Base-by-base conservation (phyloP, 2,329 filamentous ascomycete species). In the Colletotrichum incanum region DNA sequence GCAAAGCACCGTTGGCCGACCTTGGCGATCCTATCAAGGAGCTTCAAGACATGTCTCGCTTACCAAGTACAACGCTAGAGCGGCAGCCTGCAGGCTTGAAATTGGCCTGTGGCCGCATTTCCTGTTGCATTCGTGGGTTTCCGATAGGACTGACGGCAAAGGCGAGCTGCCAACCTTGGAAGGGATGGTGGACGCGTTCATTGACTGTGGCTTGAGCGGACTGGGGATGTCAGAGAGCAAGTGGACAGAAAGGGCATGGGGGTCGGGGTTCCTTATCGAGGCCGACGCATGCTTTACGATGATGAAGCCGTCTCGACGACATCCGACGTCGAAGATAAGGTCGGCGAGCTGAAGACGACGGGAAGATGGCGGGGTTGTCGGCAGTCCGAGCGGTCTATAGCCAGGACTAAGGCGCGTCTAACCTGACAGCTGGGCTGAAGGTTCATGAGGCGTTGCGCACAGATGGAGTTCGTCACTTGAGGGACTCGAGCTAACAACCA, bases 11-110 rank as follows among this genome's bases (percentile, higher is more conserved):
- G 59, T 34, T 65, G 45, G 52, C 26, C 54, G 28, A 28, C 65
- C 70, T 69, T 72, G 65, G 50, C 62, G 43, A 43, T 63, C 71
- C 73, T 73, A 74, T 74, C 61, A 65, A 67, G 73, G 72, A 71
- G 67, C 64, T 68, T 72, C 54, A 43, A 73, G 67, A 68, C 72
- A 69, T 68, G 64, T 74, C 68, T 74, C 65, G 73, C 68, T 72
- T 68, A 50, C 41, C 34, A 41, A 54, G 71, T 73, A 41, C 45
- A 47, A 74, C 67, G 37, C 61, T 39, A 55, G 28, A 34, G 59
- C 62, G 71, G 67, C 31, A 61, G 26, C 63, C 58, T 69, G 67
- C 73, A 74, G 56, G 62, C 39, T 43, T 16, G 66, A 73, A 49
- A 68, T 67, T 72, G 68, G 56, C 47, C 49, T 20, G 60, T 50